Evolutionary conservation across 805 yeast genomes (phyloP).

Genomic region (Metschnikowia drakensbergensis): DNA sequence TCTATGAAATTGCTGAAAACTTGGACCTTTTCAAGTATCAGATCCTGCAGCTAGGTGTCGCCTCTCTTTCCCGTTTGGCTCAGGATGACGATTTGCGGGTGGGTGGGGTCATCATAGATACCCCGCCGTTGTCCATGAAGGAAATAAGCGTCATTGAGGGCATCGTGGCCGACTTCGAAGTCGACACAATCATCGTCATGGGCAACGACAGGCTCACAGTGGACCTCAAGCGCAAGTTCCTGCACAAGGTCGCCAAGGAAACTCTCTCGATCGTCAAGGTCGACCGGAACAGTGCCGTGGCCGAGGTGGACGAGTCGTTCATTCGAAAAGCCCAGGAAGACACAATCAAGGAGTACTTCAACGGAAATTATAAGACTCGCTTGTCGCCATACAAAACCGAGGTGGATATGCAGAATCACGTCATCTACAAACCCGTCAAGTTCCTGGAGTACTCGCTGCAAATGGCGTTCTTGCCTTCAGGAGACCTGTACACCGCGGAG

Average conservation of each 20-base stretch:
- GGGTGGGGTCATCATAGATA: conserved; percentile 68
- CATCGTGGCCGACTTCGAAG: conserved; percentile 56
- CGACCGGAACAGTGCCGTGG: conserved; percentile 71
- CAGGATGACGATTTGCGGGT: conserved; percentile 44
- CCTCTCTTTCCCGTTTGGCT: conserved; percentile 45
- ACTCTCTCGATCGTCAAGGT: conserved; percentile 53
- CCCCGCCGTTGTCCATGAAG: conserved; percentile 58
- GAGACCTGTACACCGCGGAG: conserved; percentile 38
- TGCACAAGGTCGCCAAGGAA: conserved; percentile 26
- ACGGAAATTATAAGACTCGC: conserved; percentile 64
- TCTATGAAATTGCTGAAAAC: conserved; percentile 56
- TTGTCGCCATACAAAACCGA: conserved; percentile 86
- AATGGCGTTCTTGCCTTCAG: conserved; percentile 40
- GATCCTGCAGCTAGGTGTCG: conserved; percentile 47
- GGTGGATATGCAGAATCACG: conserved; percentile 56
- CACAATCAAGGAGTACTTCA: conserved; percentile 81
- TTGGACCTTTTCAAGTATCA: conserved; percentile 49
- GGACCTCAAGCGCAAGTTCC: conserved; percentile 54
- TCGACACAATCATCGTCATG: conserved; percentile 61
- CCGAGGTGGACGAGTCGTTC: conserved; percentile 66
- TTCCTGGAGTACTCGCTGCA: conserved; percentile 34
- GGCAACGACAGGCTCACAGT: conserved; percentile 69
- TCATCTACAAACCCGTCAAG: conserved; percentile 57
- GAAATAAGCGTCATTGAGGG: conserved; percentile 51
- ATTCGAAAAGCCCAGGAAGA: conserved; percentile 70